A percentile compares a stretch with the other conserved stretches of the same genome.
Evolutionary conservation across 495 filamentous ascomycete species (phyloP).

Genomic region (Clohesyomyces aquaticus): DNA sequence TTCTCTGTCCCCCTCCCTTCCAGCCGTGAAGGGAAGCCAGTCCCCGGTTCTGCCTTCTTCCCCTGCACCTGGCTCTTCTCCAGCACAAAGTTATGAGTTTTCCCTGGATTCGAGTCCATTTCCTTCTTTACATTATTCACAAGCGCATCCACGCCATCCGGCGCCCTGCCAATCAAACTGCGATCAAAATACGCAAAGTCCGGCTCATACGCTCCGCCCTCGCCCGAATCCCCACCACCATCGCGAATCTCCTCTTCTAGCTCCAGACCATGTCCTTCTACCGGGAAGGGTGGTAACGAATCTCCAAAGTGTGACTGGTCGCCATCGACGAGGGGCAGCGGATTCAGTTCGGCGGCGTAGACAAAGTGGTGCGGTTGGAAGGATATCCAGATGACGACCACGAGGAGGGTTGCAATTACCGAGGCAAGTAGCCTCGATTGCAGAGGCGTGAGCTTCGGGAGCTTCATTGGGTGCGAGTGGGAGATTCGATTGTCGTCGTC

Average conservation of each 20-base stretch:
- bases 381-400: constrained; percentile 60
- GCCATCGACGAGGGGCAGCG: constrained; percentile 48
- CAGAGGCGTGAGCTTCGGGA: constrained; percentile 61
- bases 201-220: constrained; percentile 56
- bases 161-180: constrained; percentile 65
- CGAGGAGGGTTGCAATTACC: constrained; percentile 57
- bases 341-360: constrained; percentile 58
- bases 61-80: constrained; percentile 9
- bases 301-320: constrained; percentile 51
- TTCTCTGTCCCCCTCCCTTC: constrained; percentile 5
- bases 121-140: constrained; percentile 64
- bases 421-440: constrained; percentile 73
- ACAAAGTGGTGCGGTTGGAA: constrained; percentile 61
- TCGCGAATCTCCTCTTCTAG: constrained; percentile 3
- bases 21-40: background rate
- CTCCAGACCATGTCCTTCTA: background rate
- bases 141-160: constrained; percentile 54
- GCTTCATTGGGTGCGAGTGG: constrained; percentile 58
- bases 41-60: background rate
- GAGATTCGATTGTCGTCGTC: background rate
- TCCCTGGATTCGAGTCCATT: constrained; percentile 61
- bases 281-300: constrained; percentile 4
- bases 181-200: constrained; percentile 63
- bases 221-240: constrained; percentile 42
- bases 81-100: constrained; percentile 59